Percentiles rank a stretch among this genome's conserved stretches.
Conservation (phyloP, 1,139 yeast species). For the Hansenula lynferdii region DNA sequence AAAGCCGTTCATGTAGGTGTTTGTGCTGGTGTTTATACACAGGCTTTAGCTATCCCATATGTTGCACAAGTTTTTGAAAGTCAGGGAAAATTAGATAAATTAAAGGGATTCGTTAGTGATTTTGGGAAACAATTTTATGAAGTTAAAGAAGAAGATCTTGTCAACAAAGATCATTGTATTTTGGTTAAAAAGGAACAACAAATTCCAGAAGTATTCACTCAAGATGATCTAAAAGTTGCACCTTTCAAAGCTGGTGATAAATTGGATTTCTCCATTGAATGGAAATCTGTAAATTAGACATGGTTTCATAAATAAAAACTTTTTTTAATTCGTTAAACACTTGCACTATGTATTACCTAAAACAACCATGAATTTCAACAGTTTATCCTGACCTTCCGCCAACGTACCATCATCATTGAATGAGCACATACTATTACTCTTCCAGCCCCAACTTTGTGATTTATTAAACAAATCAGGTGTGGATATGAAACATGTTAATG, state of each 20-base stretch:
- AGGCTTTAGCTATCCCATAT: slow-evolving; percentile 75
- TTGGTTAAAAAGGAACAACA: slow-evolving; percentile 44
- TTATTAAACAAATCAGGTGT: slow-evolving; percentile 45
- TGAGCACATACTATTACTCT: slow-evolving; percentile 42
- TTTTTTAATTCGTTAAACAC: too few species aligned
- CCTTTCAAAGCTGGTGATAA: slow-evolving; percentile 88
- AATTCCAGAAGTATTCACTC: slow-evolving; percentile 57
- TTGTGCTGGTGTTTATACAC: slow-evolving; percentile 97
- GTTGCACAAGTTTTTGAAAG: slow-evolving; percentile 83
- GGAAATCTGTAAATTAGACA: slow-evolving; percentile 39
- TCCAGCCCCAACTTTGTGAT: slow-evolving; percentile 57
- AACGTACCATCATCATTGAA: slow-evolving; percentile 40
- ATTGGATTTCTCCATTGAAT: slow-evolving; percentile 70
- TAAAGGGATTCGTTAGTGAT: slow-evolving; percentile 71
- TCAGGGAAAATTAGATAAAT: slow-evolving; percentile 53
- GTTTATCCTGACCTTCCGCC: slow-evolving; percentile 33
- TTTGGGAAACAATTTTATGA: slow-evolving; percentile 71
- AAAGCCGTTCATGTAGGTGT: slow-evolving; percentile 79
- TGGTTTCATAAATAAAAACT: not conserved
- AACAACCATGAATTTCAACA: slow-evolving; percentile 43
- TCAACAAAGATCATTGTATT: slow-evolving; percentile 42
- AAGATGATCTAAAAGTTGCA: slow-evolving; percentile 52
- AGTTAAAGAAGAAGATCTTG: slow-evolving; percentile 37
- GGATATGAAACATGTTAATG: slow-evolving; percentile 45
- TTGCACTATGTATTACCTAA: slow-evolving; percentile 38